Base-by-base conservation (phyloP, 306 rosid genomes). In the Vigna unguiculata region DNA sequence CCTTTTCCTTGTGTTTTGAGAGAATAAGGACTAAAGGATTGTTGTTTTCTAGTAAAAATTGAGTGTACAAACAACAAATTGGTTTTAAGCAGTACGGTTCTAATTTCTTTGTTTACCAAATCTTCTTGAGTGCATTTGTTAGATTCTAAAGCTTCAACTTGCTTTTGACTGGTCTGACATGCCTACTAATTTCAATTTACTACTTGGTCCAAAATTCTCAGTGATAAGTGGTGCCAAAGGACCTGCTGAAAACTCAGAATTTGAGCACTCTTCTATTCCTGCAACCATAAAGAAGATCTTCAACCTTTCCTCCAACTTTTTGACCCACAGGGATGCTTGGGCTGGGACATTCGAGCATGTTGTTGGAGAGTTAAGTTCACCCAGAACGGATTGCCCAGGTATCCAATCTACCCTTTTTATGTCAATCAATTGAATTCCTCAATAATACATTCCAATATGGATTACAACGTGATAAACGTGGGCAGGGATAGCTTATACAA, bases 251-350 rank as follows among this genome's bases (percentile, higher is more conserved):
- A 89, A 85, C 86, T 96, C 99, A 0, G 97, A 96, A 83, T 96
- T 88, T 71, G 99, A 96, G 90, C 99, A 96, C 81, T 96, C 99
- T 52, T 96, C 99, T 19, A 86, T 96, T 77, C 99, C 99, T 40
- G 98, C 99, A 79, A 92, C 99, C 83, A 87, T 96, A 83, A 96
- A 89, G 93, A 96, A 96, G 87, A 83, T 96, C 72, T 90, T 96
- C 93, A 92, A 92, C 77, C 96, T 96, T 63, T 62, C 89, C 75
- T 92, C 98, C 0, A 92, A 92, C 85, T 96, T 96, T 82, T 85
- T 96, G 83, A 96, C 99, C 53, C 98, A 90, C 80, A 89, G 98
- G 84, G 99, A 96, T 74, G 98, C 99, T 40, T 96, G 99, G 99
- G 98, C 99, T 17, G 99, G 96, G 25, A 96, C 99, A 49, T 96